Evolutionary conservation across 75 land plant genomes (phyloP), one percentile per base, ranked within the genome.

Genomic region (Cupressus sempervirens): DNA sequence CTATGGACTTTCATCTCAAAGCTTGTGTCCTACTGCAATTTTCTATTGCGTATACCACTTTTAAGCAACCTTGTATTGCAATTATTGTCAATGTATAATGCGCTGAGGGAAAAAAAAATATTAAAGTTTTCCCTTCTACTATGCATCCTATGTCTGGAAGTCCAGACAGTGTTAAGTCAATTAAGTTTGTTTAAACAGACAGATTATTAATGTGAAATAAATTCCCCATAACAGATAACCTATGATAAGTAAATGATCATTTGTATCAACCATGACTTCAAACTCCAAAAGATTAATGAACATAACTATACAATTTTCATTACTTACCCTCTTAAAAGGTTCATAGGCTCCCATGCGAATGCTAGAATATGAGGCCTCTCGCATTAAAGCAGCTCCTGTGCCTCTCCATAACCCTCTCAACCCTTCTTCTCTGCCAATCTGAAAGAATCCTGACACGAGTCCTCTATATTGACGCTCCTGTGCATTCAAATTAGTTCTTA

Each of bases 301-400:
- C 65, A 20, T 4, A 20, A 6, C 23, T 58, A 48, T 48, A 8
- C 50, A 48, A 50, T 50, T 0, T 1, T 68, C 15, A 29, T 48
- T 29, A 16, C 81, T 88, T 82, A 90, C 91, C 84, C 65, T 77
- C 87, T 90, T 90, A 67, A 90, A 80, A 9, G 91, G 91, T 75
- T 90, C 91, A 88, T 90, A 90, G 30, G 82, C 76, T 30, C 91
- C 90, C 91, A 90, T 90, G 10, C 91, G 87, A 74, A 90, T 90
- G 53, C 91, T 90, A 3, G 91, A 90, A 50, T 90, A 90, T 4
- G 91, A 90, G 23, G 91, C 91, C 81, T 90, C 91, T 30, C 91
- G 84, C 40, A 90, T 74, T 36, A 90, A 84, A 14, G 91, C 91
- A 41, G 91, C 91, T 30, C 91, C 91, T 34, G 91, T 90, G 36